Conservation (phyloP, 176 grass and related monocot species). For the Secale cereale region DNA sequence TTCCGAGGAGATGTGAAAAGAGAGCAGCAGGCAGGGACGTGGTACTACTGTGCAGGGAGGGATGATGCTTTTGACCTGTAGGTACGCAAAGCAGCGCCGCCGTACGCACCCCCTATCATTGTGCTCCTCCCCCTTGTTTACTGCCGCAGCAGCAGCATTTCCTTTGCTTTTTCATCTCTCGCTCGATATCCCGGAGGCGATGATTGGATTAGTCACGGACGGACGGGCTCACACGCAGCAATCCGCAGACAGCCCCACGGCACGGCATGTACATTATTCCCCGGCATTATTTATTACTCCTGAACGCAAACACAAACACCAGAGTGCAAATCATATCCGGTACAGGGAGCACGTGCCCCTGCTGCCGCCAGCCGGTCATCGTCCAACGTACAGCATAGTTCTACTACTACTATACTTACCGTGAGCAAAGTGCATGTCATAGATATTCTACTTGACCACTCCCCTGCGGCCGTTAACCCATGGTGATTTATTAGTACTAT, state of each 20-base stretch:
- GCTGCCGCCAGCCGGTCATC: background rate
- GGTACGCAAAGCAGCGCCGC: slow-evolving; percentile 10
- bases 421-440: background rate
- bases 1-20: background rate
- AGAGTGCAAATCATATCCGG: background rate
- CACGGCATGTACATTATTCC: background rate
- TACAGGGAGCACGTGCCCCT: background rate
- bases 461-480: background rate
- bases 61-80: slow-evolving; percentile 32
- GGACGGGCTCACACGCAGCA: too few species aligned
- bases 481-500: background rate
- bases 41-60: background rate
- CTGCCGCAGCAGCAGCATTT: background rate
- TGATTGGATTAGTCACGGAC: slow-evolving; percentile 19
- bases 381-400: background rate
- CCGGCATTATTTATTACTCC: background rate
- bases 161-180: background rate
- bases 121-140: background rate
- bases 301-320: too few species aligned
- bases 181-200: background rate
- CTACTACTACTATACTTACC: background rate
- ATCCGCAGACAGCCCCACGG: background rate
- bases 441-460: background rate
- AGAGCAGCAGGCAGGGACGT: background rate
- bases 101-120: slow-evolving; percentile 42